Evolutionary conservation across 179 eudicot genomes (phyloP).

Genomic region (Carnegiea gigantea): DNA sequence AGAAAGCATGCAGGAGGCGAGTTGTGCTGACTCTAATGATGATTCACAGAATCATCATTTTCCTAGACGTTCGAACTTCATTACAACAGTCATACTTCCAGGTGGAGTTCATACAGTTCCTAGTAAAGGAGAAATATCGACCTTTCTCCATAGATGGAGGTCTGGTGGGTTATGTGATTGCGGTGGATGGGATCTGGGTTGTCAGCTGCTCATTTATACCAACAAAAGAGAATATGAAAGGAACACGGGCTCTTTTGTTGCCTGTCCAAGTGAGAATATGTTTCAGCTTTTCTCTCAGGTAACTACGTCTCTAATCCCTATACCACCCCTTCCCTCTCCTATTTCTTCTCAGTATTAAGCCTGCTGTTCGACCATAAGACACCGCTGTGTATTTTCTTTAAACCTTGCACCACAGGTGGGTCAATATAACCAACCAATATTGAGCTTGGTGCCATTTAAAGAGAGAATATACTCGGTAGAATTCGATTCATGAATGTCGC

Average conservation of each 20-base stretch:
- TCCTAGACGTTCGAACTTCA: slow-evolving; percentile 26
- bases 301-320: not conserved
- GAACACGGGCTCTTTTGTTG: slow-evolving; percentile 21
- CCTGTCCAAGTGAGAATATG: slow-evolving; percentile 21
- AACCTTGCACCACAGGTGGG: slow-evolving; percentile 46
- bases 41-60: slow-evolving; percentile 17
- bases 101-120: slow-evolving; percentile 79
- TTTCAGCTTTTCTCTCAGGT: slow-evolving; percentile 78
- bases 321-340: not conserved
- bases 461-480: slow-evolving; percentile 67
- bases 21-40: slow-evolving; percentile 21
- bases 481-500: slow-evolving; percentile 55
- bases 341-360: not conserved
- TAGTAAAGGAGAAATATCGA: slow-evolving; percentile 72
- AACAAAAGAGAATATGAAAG: slow-evolving; percentile 32
- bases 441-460: slow-evolving; percentile 57
- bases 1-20: slow-evolving; percentile 17
- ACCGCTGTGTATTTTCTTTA: not conserved
- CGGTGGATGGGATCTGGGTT: slow-evolving; percentile 98
- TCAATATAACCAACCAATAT: slow-evolving; percentile 36
- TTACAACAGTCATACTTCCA: slow-evolving; percentile 66
- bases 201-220: slow-evolving; percentile 52
- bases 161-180: slow-evolving; percentile 88
- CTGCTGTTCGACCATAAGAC: not conserved
- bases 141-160: slow-evolving; percentile 73